phyloP scores from a whole-genome alignment of 2,329 filamentous ascomycete genomes.

The Seiridium unicorne region DNA sequence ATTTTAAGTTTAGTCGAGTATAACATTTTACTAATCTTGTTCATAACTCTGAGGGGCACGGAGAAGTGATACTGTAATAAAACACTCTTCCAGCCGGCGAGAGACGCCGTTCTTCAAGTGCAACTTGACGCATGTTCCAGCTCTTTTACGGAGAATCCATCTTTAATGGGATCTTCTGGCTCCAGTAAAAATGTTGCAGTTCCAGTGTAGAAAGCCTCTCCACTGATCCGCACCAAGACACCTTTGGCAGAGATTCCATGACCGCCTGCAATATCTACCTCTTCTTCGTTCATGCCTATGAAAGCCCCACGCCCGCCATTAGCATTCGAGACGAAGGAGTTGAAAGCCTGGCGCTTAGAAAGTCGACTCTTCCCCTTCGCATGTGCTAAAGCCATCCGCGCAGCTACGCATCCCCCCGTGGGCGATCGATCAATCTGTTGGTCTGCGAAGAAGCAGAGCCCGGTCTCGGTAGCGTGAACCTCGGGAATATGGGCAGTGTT shows the following conservation, averaged over 20 bases:
- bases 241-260: neutral
- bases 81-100: no score
- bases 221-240: neutral
- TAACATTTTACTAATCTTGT: no score
- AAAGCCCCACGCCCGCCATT: neutral
- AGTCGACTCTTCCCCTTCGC: neutral
- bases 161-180: neutral
- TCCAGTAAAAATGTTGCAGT: neutral
- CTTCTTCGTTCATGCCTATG: slow-evolving; percentile 30
- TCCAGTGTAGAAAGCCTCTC: neutral
- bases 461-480: neutral
- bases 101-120: no score
- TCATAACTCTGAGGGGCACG: no score
- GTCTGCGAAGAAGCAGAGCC: neutral
- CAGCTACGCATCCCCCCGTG: neutral
- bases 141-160: neutral
- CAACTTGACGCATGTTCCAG: neutral
- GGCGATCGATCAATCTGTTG: neutral
- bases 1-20: no score
- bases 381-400: neutral
- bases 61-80: no score
- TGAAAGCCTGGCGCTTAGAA: neutral
- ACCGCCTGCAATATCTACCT: slow-evolving; percentile 36
- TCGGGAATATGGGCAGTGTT: neutral
- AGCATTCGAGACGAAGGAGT: neutral